phyloP scores from a whole-genome alignment of 75 land plant species.

The Selaginella tamariscina region DNA sequence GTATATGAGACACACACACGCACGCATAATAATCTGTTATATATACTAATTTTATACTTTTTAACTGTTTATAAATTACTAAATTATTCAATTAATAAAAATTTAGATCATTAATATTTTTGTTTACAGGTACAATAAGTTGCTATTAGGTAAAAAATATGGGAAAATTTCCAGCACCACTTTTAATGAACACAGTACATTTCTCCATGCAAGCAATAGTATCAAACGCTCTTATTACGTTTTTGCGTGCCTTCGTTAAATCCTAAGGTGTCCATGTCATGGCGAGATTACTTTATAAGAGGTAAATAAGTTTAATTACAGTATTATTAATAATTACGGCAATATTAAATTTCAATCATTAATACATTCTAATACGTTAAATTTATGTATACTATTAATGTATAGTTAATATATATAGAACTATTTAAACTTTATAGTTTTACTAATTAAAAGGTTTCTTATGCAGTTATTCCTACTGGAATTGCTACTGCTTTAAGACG shows the following conservation, averaged over 20 bases:
- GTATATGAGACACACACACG: too few species aligned
- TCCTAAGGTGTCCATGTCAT: slow-evolving; percentile 33
- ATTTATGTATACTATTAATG: too few species aligned
- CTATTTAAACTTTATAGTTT: too few species aligned
- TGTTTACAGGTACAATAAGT: slow-evolving; percentile 33
- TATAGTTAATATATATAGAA: too few species aligned
- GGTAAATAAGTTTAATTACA: slow-evolving; percentile 23
- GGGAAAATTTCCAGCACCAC: slow-evolving; percentile 95
- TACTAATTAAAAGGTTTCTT: too few species aligned
- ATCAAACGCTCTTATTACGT: slow-evolving; percentile 42
- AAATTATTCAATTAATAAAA: not conserved
- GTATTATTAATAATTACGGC: not conserved
- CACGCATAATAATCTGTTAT: too few species aligned
- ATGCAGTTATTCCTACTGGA: slow-evolving; percentile 84
- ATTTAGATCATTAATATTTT: not conserved
- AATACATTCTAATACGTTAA: too few species aligned
- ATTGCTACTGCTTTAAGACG: slow-evolving; percentile 87
- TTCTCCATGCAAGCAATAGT: slow-evolving; percentile 88
- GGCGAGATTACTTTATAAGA: slow-evolving; percentile 45
- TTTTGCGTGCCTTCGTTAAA: slow-evolving; percentile 30
- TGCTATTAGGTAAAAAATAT: slow-evolving; percentile 62
- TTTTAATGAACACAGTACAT: slow-evolving; percentile 92
- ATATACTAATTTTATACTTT: too few species aligned
- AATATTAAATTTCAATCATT: not conserved
- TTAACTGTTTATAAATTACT: not conserved